phyloP scores from a whole-genome alignment of 371 early-diverging fungal species.

The Blakeslea trispora region DNA sequence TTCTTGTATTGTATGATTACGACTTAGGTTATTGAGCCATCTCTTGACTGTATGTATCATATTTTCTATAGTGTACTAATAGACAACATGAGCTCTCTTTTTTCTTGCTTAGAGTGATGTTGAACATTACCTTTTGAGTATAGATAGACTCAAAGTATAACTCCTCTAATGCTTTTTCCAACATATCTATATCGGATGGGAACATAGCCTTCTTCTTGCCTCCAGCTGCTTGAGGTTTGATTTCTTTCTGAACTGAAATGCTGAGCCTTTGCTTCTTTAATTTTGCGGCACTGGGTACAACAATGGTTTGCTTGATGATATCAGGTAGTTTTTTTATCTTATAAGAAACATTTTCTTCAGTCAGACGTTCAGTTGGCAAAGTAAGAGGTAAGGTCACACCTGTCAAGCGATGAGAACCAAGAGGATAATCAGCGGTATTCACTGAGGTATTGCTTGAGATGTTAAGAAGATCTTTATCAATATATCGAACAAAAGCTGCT shows the following conservation, averaged over 20 bases:
- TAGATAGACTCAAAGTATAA: conserved; percentile 22
- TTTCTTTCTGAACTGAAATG: neutral
- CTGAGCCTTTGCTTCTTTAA: neutral
- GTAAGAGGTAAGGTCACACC: neutral
- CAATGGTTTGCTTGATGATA: neutral
- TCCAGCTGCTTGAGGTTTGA: neutral
- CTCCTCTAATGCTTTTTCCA: conserved; percentile 15
- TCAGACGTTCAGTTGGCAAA: neutral
- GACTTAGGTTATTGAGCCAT: conserved; percentile 10
- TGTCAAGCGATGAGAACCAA: neutral
- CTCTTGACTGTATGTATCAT: conserved; percentile 6
- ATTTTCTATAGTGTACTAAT: conserved; percentile 9
- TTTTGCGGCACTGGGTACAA: neutral
- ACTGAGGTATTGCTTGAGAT: neutral
- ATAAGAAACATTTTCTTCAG: neutral
- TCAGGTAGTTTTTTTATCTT: neutral
- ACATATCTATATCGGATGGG: conserved; percentile 9
- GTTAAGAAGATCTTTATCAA: conserved; percentile 4
- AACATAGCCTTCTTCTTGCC: conserved; percentile 1
- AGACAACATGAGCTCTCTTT: too few relatives aligned
- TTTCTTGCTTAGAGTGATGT: too few relatives aligned
- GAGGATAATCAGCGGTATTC: neutral
- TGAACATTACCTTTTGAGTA: conserved; percentile 12
- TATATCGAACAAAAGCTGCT: conserved; percentile 15
- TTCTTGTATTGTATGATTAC: conserved; percentile 10